A percentile compares a stretch with the other conserved stretches of the same genome.
These are phyloP conservation scores for Chytriomyces confervae DNA, from an alignment of 192 early-diverging fungal genomes.

Conservation along the genomic window DNA sequence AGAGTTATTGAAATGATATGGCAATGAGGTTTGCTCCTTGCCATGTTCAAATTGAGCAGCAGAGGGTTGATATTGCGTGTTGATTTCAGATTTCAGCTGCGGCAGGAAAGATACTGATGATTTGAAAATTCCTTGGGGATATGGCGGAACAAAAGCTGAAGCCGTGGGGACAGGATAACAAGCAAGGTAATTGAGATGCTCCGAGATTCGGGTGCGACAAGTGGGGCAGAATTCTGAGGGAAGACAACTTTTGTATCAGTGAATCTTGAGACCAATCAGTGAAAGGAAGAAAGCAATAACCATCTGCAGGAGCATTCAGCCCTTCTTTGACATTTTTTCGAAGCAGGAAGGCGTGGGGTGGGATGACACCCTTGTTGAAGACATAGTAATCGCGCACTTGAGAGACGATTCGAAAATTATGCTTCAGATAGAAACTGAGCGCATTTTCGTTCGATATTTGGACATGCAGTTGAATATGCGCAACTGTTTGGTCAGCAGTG, in stretches of 20 bases:
- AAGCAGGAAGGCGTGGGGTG: constrained; percentile 75
- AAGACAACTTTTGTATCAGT: neutral
- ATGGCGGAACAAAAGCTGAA: too few species aligned
- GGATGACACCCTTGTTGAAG: constrained; percentile 72
- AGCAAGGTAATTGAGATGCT: neutral
- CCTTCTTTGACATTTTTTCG: neutral
- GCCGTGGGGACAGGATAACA: neutral
- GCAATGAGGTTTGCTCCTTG: too few species aligned
- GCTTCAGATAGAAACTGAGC: constrained; percentile 79
- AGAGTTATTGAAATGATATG: too few species aligned
- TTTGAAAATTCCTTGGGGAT: too few species aligned
- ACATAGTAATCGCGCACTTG: constrained; percentile 77
- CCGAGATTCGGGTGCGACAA: neutral
- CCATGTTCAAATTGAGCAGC: too few species aligned
- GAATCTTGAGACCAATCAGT: neutral
- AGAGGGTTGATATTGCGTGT: too few species aligned
- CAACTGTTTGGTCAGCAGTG: constrained; percentile 57
- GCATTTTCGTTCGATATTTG: constrained; percentile 82
- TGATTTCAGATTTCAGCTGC: too few species aligned
- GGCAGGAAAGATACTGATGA: too few species aligned
- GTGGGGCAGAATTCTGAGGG: neutral
- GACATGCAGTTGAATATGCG: constrained; percentile 80
- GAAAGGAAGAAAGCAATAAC: neutral
- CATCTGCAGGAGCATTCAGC: neutral
- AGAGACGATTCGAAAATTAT: constrained; percentile 69